phyloP scores from a whole-genome alignment of 805 yeast genomes.

The Torulaspora microellipsoides region DNA sequence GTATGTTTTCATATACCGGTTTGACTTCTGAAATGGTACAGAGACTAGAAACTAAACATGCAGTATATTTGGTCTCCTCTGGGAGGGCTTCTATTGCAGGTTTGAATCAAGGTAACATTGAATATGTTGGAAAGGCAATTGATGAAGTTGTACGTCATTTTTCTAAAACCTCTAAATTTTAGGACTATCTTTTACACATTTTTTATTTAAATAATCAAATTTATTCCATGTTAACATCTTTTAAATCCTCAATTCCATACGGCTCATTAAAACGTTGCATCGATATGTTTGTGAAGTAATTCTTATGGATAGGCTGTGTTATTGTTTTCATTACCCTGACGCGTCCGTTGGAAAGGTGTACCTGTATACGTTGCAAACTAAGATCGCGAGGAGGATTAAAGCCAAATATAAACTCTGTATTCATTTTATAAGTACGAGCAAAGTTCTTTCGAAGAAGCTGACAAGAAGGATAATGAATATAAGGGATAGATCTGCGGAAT shows the following conservation, averaged over 20 bases:
- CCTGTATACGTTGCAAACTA: too few species aligned
- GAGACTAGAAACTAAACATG: conserved; percentile 71
- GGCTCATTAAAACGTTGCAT: too few species aligned
- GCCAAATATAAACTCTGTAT: too few species aligned
- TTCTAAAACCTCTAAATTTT: conserved; percentile 35
- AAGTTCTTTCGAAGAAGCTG: too few species aligned
- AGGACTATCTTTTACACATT: not conserved
- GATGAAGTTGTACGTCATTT: conserved; percentile 62
- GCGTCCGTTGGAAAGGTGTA: not conserved
- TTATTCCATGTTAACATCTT: not conserved
- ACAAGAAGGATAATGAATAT: conserved; percentile 24
- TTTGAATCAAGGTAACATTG: conserved; percentile 72
- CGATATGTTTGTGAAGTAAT: too few species aligned
- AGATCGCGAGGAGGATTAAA: too few species aligned
- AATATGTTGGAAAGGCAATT: conserved; percentile 72
- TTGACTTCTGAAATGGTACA: conserved; percentile 70
- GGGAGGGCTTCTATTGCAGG: conserved; percentile 97
- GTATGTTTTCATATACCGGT: conserved; percentile 97
- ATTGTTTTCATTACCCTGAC: conserved; percentile 4
- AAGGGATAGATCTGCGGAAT: conserved; percentile 87
- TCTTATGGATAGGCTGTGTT: too few species aligned
- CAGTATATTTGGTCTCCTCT: conserved; percentile 70
- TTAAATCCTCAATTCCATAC: too few species aligned
- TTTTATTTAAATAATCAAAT: too few species aligned
- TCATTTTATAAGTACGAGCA: too few species aligned